phyloP scores from a whole-genome alignment of 805 yeast genomes.

The Nakazawaea molendinolei region DNA sequence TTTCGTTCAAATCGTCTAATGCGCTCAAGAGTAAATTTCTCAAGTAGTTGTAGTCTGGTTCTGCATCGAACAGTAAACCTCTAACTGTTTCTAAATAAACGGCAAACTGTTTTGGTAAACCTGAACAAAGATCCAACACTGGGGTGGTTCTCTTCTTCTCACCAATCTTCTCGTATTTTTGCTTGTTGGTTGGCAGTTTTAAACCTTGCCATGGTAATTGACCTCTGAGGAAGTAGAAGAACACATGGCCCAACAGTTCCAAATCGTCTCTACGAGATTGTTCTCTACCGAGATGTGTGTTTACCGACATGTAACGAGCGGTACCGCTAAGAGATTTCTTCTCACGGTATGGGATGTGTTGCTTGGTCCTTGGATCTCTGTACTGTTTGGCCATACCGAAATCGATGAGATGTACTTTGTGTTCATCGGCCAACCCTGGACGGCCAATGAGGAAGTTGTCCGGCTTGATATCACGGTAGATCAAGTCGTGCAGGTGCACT shows the following conservation, averaged over 20 bases:
- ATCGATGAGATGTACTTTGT: conserved; percentile 83
- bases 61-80: conserved; percentile 83
- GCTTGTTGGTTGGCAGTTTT: conserved; percentile 96
- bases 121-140: conserved; percentile 78
- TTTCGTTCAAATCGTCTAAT: conserved; percentile 60
- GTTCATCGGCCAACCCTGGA: conserved; percentile 78
- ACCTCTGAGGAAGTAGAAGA: conserved; percentile 90
- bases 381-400: conserved; percentile 99
- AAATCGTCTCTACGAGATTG: conserved; percentile 95
- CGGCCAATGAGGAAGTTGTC: conserved; percentile 94
- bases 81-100: conserved; percentile 87
- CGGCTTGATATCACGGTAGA: conserved; percentile 95
- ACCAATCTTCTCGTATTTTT: conserved; percentile 95
- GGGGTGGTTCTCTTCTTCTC: conserved; percentile 90
- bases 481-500: conserved; percentile 84
- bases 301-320: conserved; percentile 97
- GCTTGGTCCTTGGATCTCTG: conserved; percentile 92
- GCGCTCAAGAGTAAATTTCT: conserved; percentile 74
- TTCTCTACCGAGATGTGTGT: conserved; percentile 95
- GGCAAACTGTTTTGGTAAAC: conserved; percentile 88
- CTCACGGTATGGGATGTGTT: conserved; percentile 95
- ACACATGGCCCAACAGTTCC: conserved; percentile 94
- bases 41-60: conserved; percentile 89
- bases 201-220: conserved; percentile 98
- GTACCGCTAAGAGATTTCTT: conserved; percentile 95